Evolutionary conservation across 495 filamentous ascomycete genomes (phyloP).

Genomic region (Neurospora sp.): DNA sequence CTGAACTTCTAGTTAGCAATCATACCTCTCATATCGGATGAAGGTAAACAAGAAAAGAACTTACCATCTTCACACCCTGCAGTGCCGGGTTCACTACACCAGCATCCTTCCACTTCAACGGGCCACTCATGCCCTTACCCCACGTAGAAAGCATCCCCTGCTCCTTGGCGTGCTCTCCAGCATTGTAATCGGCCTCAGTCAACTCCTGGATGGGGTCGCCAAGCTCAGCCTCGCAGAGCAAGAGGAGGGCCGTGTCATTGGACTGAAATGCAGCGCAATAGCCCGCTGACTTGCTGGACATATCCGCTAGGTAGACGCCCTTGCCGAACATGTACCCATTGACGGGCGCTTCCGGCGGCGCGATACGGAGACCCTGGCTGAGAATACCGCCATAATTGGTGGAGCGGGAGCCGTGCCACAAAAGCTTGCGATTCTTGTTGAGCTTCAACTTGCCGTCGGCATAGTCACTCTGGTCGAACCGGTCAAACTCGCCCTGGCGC

Average conservation of each 20-base stretch:
- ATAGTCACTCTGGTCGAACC: conserved; percentile 49
- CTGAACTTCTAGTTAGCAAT: conserved; percentile 11
- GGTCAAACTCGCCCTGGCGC: conserved; percentile 59
- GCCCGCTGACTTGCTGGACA: conserved; percentile 60
- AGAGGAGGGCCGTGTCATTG: conserved; percentile 41
- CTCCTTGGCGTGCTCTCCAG: conserved; percentile 50
- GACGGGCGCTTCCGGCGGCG: conserved; percentile 71
- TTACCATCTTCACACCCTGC: conserved; percentile 54
- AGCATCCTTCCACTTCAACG: conserved; percentile 68
- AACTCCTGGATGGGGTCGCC: conserved; percentile 60
- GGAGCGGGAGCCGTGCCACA: conserved; percentile 75
- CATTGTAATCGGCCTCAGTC: conserved; percentile 40
- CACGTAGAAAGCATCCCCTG: conserved; percentile 53
- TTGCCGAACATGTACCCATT: conserved; percentile 76
- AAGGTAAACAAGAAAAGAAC: conserved; percentile 3
- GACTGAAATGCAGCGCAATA: conserved; percentile 52
- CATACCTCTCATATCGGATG: neutral
- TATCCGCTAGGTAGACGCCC: conserved; percentile 85
- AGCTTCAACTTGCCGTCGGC: conserved; percentile 13
- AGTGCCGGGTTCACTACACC: conserved; percentile 49
- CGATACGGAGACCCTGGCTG: conserved; percentile 75
- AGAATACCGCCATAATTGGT: conserved; percentile 54
- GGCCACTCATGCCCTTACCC: conserved; percentile 52
- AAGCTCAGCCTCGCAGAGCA: conserved; percentile 75
- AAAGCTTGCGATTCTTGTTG: conserved; percentile 50